These are phyloP conservation scores for Penicillium sp. DNA, from an alignment of 2,329 filamentous ascomycete genomes.

Conservation along the genomic window DNA sequence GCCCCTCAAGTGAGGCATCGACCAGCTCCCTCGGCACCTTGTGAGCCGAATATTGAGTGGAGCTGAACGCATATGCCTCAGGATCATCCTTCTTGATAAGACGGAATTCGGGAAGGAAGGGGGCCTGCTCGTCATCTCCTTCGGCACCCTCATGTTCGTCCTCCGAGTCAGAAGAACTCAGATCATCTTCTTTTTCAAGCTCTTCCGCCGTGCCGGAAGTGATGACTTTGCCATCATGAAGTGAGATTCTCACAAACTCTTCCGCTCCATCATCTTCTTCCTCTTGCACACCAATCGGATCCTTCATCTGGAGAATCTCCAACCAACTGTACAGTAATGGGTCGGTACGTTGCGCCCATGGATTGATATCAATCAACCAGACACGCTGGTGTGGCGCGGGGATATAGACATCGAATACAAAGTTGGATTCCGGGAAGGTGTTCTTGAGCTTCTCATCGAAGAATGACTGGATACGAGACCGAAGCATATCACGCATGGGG, in stretches of 20 bases:
- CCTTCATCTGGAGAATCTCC: slow-evolving; percentile 72
- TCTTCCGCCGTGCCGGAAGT: slow-evolving; percentile 23
- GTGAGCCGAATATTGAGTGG: slow-evolving; percentile 88
- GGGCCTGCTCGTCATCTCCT: slow-evolving; percentile 51
- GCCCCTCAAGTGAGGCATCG: slow-evolving; percentile 63
- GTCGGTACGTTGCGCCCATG: slow-evolving; percentile 88
- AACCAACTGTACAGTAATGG: slow-evolving; percentile 85
- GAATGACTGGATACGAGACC: slow-evolving; percentile 69
- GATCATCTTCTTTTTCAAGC: slow-evolving; percentile 31
- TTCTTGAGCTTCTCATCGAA: slow-evolving; percentile 72
- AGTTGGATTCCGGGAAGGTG: slow-evolving; percentile 79
- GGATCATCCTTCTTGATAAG: slow-evolving; percentile 82
- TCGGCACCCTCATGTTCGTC: slow-evolving; percentile 49
- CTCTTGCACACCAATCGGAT: slow-evolving; percentile 42
- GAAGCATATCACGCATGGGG: slow-evolving; percentile 64
- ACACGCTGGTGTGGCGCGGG: slow-evolving; percentile 72
- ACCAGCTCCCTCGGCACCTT: slow-evolving; percentile 94
- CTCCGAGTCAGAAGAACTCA: slow-evolving; percentile 27
- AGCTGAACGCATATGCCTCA: slow-evolving; percentile 81
- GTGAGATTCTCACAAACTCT: slow-evolving; percentile 38
- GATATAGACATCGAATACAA: slow-evolving; percentile 90
- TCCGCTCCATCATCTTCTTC: slow-evolving; percentile 32
- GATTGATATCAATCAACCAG: slow-evolving; percentile 90
- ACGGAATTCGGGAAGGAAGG: slow-evolving; percentile 72
- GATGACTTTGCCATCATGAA: slow-evolving; percentile 26